Base-by-base conservation (phyloP, 2,329 filamentous ascomycete genomes). In the Periconia sp. region DNA sequence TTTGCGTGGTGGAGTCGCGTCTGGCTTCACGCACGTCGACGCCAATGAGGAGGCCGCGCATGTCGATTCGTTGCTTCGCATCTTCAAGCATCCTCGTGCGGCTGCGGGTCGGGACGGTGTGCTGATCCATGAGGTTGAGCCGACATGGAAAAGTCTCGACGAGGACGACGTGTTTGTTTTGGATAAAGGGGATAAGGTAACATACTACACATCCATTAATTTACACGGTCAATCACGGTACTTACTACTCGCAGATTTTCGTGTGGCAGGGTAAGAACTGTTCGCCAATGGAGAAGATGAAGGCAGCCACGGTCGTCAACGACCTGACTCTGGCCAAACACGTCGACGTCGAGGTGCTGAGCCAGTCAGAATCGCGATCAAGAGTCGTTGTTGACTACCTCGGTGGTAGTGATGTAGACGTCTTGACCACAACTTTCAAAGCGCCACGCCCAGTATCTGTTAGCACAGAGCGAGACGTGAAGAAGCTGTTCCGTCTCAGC, bases 221-320 rank as follows among this genome's bases (percentile, higher is more conserved):
- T 8, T 27, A 27, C 8, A 27, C n/a, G n/a, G n/a, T 27, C 23
- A 3, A 5, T 27, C 23, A 27, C n/a, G n/a, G n/a, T 27, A 27
- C 23, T 27, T 27, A 27, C 23, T 37, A 5, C 5, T 11, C 33
- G 33, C 11, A 37, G 33, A 85, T 89, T 59, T 88, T 83, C 79
- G 83, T 88, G 3, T 89, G 86, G 86, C 86, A 89, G 73, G 86
- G 86, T 47, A 79, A 78, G 62, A 79, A 78, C 41, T 86, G 84
- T 65, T 85, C 82, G 45, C 86, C 85, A 0, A 87, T 88, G 83
- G 86, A 89, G 65, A 88, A 87, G 27, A 18, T 82, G 43, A 87
- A 85, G 73, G 84, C 85, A 0, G 86, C 86, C 0, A 84, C 87
- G 66, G 84, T 88, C 2, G 85, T 88, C 5, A 81, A 87, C 62